Evolutionary conservation across 108 stramenopile genomes (phyloP), one percentile per base, ranked within the genome.

Genomic region (Nitzschia palea): DNA sequence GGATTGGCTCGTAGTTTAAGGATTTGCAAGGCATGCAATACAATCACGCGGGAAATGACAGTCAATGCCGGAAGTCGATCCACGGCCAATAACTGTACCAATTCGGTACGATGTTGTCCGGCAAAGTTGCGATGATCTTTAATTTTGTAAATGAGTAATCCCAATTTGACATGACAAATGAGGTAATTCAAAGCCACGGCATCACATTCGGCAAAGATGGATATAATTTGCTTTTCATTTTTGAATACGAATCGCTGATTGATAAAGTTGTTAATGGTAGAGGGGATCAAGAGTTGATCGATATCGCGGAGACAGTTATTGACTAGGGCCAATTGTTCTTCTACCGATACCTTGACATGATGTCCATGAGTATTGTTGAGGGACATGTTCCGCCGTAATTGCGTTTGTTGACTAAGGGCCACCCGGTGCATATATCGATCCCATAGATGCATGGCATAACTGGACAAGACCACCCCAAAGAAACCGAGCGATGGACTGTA

Each of bases 121-220:
- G 80, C 58, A 69, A 90, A 92, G 68, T 84, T 84, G 0, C 89
- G 73, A 76, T 95, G 95, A 66, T 95, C 95, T 65, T 99, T 99
- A 42, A 99, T 85, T 76, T 99, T 99, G 82, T 99, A 99, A 66
- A 99, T 88, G 12, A 99, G 69, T 47, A 96, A 78, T 1, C 90
- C 96, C 60, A 98, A 67, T 60, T 94, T 93, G 36, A 94, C 84
- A 68, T 94, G 89, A 50, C 86, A 77, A 31, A 98, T 77, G 35
- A 98, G 77, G 74, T 91, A 96, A 65, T 98, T 98, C 31, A 98
- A 88, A 36, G 94, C 93, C 12, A 88, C 82, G 25, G 95, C 86
- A 31, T 96, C 87, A 12, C 96, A 96, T 63, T 97, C 96, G 48
- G 86, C 80, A 68, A 98, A 93, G 37, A 96, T 86, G 18, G 73